Evolutionary conservation across 352 stramenopile genomes (phyloP).

Genomic region (Phytophthora tentaculata): DNA sequence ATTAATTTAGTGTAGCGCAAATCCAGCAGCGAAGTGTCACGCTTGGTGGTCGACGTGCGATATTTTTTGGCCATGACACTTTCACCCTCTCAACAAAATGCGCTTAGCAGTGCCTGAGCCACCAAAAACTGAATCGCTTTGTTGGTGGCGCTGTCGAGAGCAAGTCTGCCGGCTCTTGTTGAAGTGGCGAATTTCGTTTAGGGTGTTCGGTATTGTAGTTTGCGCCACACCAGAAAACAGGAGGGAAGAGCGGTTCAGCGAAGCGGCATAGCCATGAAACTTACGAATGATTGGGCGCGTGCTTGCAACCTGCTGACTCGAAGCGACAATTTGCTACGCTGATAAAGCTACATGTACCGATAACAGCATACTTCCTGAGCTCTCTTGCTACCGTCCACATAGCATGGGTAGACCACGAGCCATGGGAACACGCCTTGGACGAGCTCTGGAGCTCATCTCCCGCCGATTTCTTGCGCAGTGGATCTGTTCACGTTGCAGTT

Average conservation of each 20-base stretch:
- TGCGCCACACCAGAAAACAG: constrained; percentile 11
- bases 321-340: not conserved
- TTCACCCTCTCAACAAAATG: no score
- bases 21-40: constrained; percentile 9
- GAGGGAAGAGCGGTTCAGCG: constrained; percentile 1
- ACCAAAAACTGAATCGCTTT: no score
- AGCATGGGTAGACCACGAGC: not conserved
- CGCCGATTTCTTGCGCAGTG: constrained; percentile 6
- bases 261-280: constrained; percentile 10
- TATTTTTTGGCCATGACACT: not conserved
- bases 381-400: not conserved
- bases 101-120: no score
- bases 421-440: no score
- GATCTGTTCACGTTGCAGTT: constrained; percentile 32
- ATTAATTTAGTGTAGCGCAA: not conserved
- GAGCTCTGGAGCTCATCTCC: not conserved
- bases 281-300: constrained; percentile 3
- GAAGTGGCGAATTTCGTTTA: not conserved
- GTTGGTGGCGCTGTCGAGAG: no score
- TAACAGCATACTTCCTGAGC: no score
- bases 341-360: no score
- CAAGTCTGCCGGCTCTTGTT: no score
- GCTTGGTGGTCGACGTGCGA: not conserved
- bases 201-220: constrained; percentile 3
- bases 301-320: constrained; percentile 18